Evolutionary conservation across 805 yeast species (phyloP).

Genomic region (Ogataea siamensis): DNA sequence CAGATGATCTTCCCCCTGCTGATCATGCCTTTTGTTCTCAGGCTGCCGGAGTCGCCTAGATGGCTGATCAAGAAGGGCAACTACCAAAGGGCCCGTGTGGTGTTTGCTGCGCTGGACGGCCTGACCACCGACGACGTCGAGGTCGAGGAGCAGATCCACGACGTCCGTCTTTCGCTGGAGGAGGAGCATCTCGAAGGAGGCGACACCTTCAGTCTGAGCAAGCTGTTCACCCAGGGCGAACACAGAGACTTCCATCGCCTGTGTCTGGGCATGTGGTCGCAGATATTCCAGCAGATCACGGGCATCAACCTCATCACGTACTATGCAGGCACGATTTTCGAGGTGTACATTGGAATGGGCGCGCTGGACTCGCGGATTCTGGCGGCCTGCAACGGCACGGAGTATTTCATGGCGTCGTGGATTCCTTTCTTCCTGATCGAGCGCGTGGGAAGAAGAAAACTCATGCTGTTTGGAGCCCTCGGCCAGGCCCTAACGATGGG

Average conservation of each 20-base stretch:
- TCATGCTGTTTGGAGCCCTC: slow-evolving; percentile 32
- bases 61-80: slow-evolving; percentile 41
- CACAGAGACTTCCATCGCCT: slow-evolving; percentile 48
- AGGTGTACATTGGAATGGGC: slow-evolving; percentile 44
- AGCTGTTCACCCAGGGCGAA: slow-evolving; percentile 41
- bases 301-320: slow-evolving; percentile 60
- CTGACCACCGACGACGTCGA: slow-evolving; percentile 14
- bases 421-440: slow-evolving; percentile 47
- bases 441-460: slow-evolving; percentile 40
- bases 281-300: slow-evolving; percentile 47
- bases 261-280: slow-evolving; percentile 43
- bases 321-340: slow-evolving; percentile 57
- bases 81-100: slow-evolving; percentile 41
- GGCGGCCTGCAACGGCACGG: slow-evolving; percentile 21
- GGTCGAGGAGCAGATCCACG: slow-evolving; percentile 18
- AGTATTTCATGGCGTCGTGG: slow-evolving; percentile 33
- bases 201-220: slow-evolving; percentile 26
- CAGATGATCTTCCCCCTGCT: slow-evolving; percentile 29
- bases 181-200: slow-evolving; percentile 25
- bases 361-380: slow-evolving; percentile 41
- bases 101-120: slow-evolving; percentile 43
- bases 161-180: slow-evolving; percentile 21
- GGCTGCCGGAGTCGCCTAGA: slow-evolving; percentile 44
- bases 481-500: slow-evolving; percentile 48
- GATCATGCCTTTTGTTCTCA: slow-evolving; percentile 18